phyloP scores from a whole-genome alignment of 164 flowering plant species.

The Saururus chinensis region DNA sequence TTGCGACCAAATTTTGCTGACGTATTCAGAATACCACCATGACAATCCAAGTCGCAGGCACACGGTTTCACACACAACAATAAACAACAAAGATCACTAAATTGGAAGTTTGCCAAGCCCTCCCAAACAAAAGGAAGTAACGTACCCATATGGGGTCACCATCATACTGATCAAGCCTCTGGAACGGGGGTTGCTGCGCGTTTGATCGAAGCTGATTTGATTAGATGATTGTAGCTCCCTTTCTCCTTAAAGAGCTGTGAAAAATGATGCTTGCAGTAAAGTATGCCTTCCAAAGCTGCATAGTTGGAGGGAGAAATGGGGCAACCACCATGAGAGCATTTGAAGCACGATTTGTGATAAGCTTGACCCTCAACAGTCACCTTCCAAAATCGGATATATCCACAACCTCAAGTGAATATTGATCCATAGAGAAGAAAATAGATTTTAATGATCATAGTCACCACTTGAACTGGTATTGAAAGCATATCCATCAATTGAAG shows the following conservation, averaged over 20 bases:
- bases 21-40: too few species aligned
- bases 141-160: neutral
- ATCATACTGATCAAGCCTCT: constrained; percentile 9
- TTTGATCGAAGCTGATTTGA: constrained; percentile 76
- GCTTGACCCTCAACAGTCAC: constrained; percentile 84
- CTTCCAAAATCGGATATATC: constrained; percentile 21
- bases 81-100: too few species aligned
- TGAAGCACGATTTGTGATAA: constrained; percentile 95
- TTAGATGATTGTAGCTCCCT: constrained; percentile 91
- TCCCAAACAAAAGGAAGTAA: neutral
- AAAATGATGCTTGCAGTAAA: constrained; percentile 97
- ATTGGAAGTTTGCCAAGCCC: too few species aligned
- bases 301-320: constrained; percentile 80
- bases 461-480: neutral
- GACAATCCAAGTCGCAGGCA: too few species aligned
- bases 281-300: constrained; percentile 88
- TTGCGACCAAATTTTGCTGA: too few species aligned
- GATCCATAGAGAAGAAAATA: neutral
- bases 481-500: neutral
- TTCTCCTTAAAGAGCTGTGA: constrained; percentile 97
- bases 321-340: constrained; percentile 96
- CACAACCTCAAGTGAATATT: neutral
- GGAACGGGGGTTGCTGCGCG: constrained; percentile 47
- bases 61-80: too few species aligned
- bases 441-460: neutral